Evolutionary conservation across 352 stramenopile species (phyloP).

Genomic region (Phytopythium chamaehyphon): DNA sequence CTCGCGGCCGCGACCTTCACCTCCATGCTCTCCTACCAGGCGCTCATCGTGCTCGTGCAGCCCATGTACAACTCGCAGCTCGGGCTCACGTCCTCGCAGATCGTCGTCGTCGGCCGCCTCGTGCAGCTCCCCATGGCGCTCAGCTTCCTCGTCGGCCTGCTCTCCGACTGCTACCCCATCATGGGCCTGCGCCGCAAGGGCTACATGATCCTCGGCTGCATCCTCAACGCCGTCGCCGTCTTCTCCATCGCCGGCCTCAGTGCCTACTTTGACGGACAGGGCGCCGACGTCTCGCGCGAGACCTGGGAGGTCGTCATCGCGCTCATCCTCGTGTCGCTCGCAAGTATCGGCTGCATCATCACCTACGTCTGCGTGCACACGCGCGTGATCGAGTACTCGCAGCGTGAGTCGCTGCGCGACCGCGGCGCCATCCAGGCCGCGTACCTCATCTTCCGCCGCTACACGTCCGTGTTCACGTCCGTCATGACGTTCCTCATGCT

Average conservation of each 20-base stretch:
- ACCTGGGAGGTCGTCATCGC: slow-evolving; percentile 33
- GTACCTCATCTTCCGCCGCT: slow-evolving; percentile 61
- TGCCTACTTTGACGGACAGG: slow-evolving; percentile 32
- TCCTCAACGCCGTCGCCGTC: slow-evolving; percentile 57
- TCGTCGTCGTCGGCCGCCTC: slow-evolving; percentile 42
- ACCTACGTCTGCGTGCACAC: slow-evolving; percentile 63
- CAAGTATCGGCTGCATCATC: slow-evolving; percentile 62
- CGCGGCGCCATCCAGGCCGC: slow-evolving; percentile 50
- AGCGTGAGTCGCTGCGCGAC: slow-evolving; percentile 52
- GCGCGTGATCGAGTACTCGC: slow-evolving; percentile 57
- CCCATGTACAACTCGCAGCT: slow-evolving; percentile 58
- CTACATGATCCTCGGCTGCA: slow-evolving; percentile 87
- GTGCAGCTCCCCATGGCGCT: slow-evolving; percentile 86
- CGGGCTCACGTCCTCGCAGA: slow-evolving; percentile 32
- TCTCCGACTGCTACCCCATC: slow-evolving; percentile 90
- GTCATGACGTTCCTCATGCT: slow-evolving; percentile 48
- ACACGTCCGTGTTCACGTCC: slow-evolving; percentile 47
- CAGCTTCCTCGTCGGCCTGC: slow-evolving; percentile 86
- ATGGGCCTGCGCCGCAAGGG: slow-evolving; percentile 86
- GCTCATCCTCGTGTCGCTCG: slow-evolving; percentile 35
- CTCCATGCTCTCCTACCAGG: slow-evolving; percentile 67
- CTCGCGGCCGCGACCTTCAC: slow-evolving; percentile 61
- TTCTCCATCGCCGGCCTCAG: slow-evolving; percentile 54
- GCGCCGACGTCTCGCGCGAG: slow-evolving; percentile 3
- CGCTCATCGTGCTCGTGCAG: slow-evolving; percentile 40